phyloP scores from a whole-genome alignment of 345 rosid genomes.

The Geranium rotundifolium region DNA sequence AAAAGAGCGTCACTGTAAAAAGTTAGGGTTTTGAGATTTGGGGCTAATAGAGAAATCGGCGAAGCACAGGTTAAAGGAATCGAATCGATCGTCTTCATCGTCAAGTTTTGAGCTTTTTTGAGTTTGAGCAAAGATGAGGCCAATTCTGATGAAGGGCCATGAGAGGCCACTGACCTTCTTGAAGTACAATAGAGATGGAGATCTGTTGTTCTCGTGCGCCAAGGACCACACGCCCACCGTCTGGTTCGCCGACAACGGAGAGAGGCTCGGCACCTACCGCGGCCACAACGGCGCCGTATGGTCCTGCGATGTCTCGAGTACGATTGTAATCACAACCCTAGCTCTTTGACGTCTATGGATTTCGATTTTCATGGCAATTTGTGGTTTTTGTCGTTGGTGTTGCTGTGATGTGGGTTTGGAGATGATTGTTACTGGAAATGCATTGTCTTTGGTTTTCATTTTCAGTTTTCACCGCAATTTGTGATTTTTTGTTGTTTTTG shows the following conservation, averaged over 20 bases:
- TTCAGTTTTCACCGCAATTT: too few species aligned
- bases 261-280: conserved; percentile 88
- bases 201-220: conserved; percentile 90
- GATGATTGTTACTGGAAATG: too few species aligned
- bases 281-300: conserved; percentile 99
- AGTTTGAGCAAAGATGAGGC: conserved; percentile 43
- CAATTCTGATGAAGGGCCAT: conserved; percentile 95
- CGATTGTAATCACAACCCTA: not conserved
- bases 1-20: too few species aligned
- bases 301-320: conserved; percentile 85
- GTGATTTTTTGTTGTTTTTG: not conserved
- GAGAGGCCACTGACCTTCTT: conserved; percentile 92
- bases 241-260: conserved; percentile 95
- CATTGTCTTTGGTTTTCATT: too few species aligned
- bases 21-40: too few species aligned
- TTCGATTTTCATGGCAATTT: not conserved
- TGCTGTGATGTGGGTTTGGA: too few species aligned
- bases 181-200: conserved; percentile 84
- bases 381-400: not conserved
- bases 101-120: too few species aligned
- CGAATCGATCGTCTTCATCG: too few species aligned
- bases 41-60: too few species aligned
- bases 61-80: too few species aligned
- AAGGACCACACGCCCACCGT: conserved; percentile 89
- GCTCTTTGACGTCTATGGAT: not conserved